Evolutionary conservation across 495 filamentous ascomycete species (phyloP), one percentile per base, ranked within the genome.

Genomic region (Friedmanniomyces endolithicus): DNA sequence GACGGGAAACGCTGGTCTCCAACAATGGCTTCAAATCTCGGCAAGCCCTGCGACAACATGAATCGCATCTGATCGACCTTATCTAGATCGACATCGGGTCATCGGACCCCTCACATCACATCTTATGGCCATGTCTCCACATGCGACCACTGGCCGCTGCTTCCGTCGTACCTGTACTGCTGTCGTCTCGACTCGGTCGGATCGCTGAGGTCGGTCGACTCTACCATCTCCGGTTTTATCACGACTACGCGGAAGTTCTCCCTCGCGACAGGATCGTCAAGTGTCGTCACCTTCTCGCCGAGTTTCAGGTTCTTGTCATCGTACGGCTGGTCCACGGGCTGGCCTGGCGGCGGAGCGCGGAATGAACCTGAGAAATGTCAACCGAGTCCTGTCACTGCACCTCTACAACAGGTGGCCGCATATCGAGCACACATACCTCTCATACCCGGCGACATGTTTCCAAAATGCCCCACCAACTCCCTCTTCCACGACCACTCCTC

Each of bases 381-480:
- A 19, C 52, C 45, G 11, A 56, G 19, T 22, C 40, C 20, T 19
- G 34, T 2, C 24, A 35, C 17, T 19, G 17, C 23, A 22, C 35
- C 37, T 9, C 4, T 9, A 31, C 4, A 31, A 9, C 27, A 31
- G n/a, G n/a, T n/a, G n/a, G 27, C 27, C 27, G 27, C 27, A 31
- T 4, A 31, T 31, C 27, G 27, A 22, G 11, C 16, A 40, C 12
- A 64, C 59, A 11, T 55, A 69, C 68, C 71, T 67, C 64, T 65
- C 63, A 68, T 84, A 6, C 74, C 67, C 14, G 90, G 90, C 24
- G 76, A 80, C 64, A 88, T 70, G 66, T 94, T 94, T 14, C 85
- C 88, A 76, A 95, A 96, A 71, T 90, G 87, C 59, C 78, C 82
- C 56, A 83, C 85, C 40, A 96, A 68, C 68, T 94, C 87, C 58